These are phyloP conservation scores for Mikania micrantha DNA, from an alignment of 129 eudicot genomes.

Conservation along the genomic window DNA sequence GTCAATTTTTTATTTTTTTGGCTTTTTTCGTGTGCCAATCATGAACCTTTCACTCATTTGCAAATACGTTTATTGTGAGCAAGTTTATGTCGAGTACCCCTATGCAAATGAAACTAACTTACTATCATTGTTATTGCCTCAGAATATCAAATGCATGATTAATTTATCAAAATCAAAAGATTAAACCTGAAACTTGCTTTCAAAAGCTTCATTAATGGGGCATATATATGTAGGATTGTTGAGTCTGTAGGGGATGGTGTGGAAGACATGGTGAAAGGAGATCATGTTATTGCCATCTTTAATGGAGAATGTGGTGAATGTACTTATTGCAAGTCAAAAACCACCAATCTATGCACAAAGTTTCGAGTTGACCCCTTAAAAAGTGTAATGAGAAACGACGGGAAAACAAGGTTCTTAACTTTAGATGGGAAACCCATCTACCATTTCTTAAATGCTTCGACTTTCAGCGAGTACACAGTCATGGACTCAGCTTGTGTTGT, in stretches of 20 bases:
- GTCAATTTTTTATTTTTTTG: too few relatives aligned
- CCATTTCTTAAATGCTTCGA: slow-evolving; percentile 66
- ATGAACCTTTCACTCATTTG: too few relatives aligned
- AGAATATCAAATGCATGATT: too few relatives aligned
- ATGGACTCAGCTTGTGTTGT: slow-evolving; percentile 61
- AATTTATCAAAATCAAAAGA: too few relatives aligned
- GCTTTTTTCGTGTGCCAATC: too few relatives aligned
- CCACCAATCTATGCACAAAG: slow-evolving; percentile 44
- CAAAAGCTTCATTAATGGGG: too few relatives aligned
- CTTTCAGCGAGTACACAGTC: slow-evolving; percentile 61
- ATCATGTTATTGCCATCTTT: slow-evolving; percentile 55
- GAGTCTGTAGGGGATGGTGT: slow-evolving; percentile 77
- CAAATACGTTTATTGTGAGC: too few relatives aligned
- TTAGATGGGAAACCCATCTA: slow-evolving; percentile 43
- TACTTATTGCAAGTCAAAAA: slow-evolving; percentile 46
- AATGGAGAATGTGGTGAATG: slow-evolving; percentile 66
- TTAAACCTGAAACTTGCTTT: too few relatives aligned
- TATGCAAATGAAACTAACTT: too few relatives aligned
- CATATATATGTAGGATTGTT: slow-evolving; percentile 38
- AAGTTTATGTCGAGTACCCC: too few relatives aligned
- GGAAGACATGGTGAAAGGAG: slow-evolving; percentile 45
- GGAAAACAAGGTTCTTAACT: slow-evolving; percentile 39
- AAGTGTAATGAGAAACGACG: slow-evolving; percentile 49
- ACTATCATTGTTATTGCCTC: too few relatives aligned
- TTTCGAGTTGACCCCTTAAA: slow-evolving; percentile 38